Conservation (phyloP, 352 stramenopile species). For the Globisporangium barbulae region DNA sequence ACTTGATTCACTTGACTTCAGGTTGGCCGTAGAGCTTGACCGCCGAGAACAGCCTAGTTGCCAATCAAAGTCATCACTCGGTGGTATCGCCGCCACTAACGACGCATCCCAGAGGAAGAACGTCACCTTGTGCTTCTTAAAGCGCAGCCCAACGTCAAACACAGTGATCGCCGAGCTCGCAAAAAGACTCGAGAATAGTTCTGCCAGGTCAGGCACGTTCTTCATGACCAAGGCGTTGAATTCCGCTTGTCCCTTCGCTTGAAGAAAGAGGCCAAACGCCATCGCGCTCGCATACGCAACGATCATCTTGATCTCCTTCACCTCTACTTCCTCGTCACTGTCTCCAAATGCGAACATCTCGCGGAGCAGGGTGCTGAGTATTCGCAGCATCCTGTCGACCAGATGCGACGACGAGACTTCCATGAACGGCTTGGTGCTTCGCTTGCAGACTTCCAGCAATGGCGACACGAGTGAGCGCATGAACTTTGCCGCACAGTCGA, state of each 20-base stretch:
- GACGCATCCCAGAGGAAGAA: constrained; percentile 32
- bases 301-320: constrained; percentile 29
- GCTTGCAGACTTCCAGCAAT: constrained; percentile 57
- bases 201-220: constrained; percentile 26
- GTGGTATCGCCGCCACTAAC: constrained; percentile 1
- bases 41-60: constrained; percentile 23
- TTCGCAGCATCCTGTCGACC: constrained; percentile 43
- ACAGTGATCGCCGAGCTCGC: constrained; percentile 21
- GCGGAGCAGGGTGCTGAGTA: constrained; percentile 37
- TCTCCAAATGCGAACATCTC: constrained; percentile 23
- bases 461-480: constrained; percentile 40
- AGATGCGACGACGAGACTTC: constrained; percentile 38
- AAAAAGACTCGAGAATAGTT: constrained; percentile 22
- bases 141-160: constrained; percentile 40
- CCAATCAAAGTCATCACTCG: constrained; percentile 25
- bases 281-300: constrained; percentile 36
- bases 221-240: constrained; percentile 26
- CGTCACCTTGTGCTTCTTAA: constrained; percentile 24
- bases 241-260: constrained; percentile 22
- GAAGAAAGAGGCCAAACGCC: constrained; percentile 31
- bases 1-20: neutral
- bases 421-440: constrained; percentile 32
- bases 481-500: constrained; percentile 36
- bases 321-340: constrained; percentile 5
- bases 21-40: constrained; percentile 16